Evolutionary conservation across 129 eudicot genomes (phyloP), one percentile per base, ranked within the genome.

Genomic region (Lonicera japonica): DNA sequence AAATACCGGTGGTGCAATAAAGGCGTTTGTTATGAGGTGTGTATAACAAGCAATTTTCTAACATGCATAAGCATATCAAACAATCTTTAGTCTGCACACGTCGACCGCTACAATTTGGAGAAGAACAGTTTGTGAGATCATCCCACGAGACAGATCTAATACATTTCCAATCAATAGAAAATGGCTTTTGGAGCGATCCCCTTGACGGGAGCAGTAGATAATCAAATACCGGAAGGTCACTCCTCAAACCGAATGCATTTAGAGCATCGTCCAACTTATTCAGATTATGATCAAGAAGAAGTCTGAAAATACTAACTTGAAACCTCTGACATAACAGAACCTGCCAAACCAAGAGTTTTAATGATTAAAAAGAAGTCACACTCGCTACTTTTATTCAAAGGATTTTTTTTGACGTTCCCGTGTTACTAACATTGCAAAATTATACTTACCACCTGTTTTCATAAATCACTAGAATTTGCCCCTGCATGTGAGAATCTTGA

Each of bases 11-110:
- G 21, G 85, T 71, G 72, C 86, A 87, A 68, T 92, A 92, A 23
- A 87, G 21, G 43, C 41, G 56, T 21, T 65, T 75, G 61, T 85
- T 92, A 66, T 92, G 96, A 19, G 98, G 98, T 0, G 98, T 92
- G 41, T 55, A 69, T 11, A 85, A 88, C 70, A 92, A 70, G 43
- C 83, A 76, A 57, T 85, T 87, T 60, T 92, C 83, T 56, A 92
- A 11, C 51, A 51, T 61, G 56, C 95, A 84, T 40, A 73, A 34
- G 59, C 90, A 78, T 1, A 80, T 64, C 62, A 74, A 51, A 24
- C 95, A 91, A 17, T 76, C 72, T 54, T 20, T 61, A 0, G 91
- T 85, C 50, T 63, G 82, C 56, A 82, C 66, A 11, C 47, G 38
- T 40, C 46, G 52, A 61, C 61, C 59, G 16, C 29, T 14, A 56